A percentile compares a stretch with the other conserved stretches of the same genome.
phyloP scores from a whole-genome alignment of 495 filamentous ascomycete genomes.

The Rostrohypoxylon terebratum region DNA sequence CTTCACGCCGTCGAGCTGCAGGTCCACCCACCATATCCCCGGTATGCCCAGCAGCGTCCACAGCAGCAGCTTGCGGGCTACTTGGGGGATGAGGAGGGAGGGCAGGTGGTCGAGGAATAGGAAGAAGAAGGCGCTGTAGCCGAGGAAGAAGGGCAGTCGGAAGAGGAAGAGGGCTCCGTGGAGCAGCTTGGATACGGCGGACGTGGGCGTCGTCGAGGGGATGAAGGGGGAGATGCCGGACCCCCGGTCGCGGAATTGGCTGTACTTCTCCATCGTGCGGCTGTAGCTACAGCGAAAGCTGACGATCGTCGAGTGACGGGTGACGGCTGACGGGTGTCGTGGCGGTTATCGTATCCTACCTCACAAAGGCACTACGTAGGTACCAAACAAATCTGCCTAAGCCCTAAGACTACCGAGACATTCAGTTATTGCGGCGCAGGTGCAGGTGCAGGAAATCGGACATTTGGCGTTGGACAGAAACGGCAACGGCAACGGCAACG shows the following conservation, averaged over 20 bases:
- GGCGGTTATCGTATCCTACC: neutral
- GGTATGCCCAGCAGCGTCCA: conserved; percentile 89
- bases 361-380: neutral
- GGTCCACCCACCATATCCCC: conserved; percentile 97
- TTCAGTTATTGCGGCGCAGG: conserved; percentile 12
- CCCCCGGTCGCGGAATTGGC: conserved; percentile 95
- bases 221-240: conserved; percentile 97
- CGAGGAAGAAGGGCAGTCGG: conserved; percentile 82
- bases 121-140: conserved; percentile 77
- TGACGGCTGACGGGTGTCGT: neutral
- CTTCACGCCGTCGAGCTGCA: conserved; percentile 94
- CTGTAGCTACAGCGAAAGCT: conserved; percentile 6
- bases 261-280: conserved; percentile 90
- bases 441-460: neutral
- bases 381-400: conserved; percentile 16
- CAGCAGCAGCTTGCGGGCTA: conserved; percentile 81
- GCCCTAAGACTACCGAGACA: conserved; percentile 37
- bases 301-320: neutral
- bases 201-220: conserved; percentile 72
- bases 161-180: conserved; percentile 80
- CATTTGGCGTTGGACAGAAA: conserved; percentile 2
- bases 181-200: conserved; percentile 69
- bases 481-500: conserved; percentile 10
- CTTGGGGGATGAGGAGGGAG: conserved; percentile 67
- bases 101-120: conserved; percentile 86